A percentile compares a stretch with the other conserved stretches of the same genome.
Evolutionary conservation across 305 asterid species (phyloP).

Genomic region (Fraxinus paxiana): DNA sequence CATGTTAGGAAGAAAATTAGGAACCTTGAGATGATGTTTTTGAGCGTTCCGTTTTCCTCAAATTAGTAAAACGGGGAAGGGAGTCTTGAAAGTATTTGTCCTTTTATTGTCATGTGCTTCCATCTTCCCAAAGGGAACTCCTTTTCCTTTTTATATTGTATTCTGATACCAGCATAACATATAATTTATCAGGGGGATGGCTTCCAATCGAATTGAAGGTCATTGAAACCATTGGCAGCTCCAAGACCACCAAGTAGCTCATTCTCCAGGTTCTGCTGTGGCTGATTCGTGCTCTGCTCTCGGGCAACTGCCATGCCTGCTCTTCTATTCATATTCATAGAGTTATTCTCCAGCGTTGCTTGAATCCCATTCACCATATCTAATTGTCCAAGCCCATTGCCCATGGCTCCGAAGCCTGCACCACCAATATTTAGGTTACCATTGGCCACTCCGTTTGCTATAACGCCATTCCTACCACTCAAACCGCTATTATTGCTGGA

Average conservation of each 20-base stretch:
- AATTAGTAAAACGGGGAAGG: background rate
- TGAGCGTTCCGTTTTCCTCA: background rate
- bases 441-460: slow-evolving; percentile 52
- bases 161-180: background rate
- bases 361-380: slow-evolving; percentile 71
- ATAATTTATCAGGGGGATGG: slow-evolving; percentile 40
- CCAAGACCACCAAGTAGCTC: slow-evolving; percentile 78
- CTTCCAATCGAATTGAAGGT: slow-evolving; percentile 78
- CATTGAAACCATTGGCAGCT: slow-evolving; percentile 59
- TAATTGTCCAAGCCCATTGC: slow-evolving; percentile 60
- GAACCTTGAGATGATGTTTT: background rate
- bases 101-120: background rate
- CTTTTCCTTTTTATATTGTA: background rate
- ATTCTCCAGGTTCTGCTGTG: slow-evolving; percentile 70
- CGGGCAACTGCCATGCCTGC: slow-evolving; percentile 49
- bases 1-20: slow-evolving; percentile 30
- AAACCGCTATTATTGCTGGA: slow-evolving; percentile 33
- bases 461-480: slow-evolving; percentile 39
- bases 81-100: background rate
- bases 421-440: slow-evolving; percentile 48
- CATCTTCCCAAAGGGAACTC: background rate
- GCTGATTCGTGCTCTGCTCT: slow-evolving; percentile 66
- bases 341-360: slow-evolving; percentile 57
- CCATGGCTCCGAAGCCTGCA: slow-evolving; percentile 56
- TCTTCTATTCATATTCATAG: slow-evolving; percentile 68